Evolutionary conservation across 148 eudicot genomes (phyloP).

Genomic region (Gaultheria prostrata): DNA sequence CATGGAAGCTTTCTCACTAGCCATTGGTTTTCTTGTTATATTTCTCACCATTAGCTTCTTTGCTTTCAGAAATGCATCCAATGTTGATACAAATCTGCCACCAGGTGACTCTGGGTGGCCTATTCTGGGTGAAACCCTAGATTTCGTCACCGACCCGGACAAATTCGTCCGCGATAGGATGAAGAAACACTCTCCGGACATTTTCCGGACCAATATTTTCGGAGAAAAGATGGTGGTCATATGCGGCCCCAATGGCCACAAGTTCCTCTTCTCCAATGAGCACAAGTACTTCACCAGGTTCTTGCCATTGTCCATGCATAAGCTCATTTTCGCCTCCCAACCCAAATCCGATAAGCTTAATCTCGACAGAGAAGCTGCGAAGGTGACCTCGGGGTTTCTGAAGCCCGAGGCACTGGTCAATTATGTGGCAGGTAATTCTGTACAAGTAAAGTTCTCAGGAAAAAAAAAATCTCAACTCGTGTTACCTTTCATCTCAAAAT

Average conservation of each 20-base stretch:
- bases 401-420: background rate
- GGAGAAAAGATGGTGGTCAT: background rate
- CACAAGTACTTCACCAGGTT: background rate
- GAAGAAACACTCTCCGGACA: background rate
- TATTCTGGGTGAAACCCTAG: background rate
- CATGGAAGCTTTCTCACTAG: conserved; percentile 9
- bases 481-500: too few species aligned
- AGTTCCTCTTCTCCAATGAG: conserved; percentile 6
- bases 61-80: background rate
- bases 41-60: background rate
- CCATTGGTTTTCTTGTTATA: background rate
- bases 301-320: background rate
- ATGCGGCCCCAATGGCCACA: background rate
- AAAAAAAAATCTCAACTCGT: too few species aligned
- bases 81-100: conserved; percentile 3
- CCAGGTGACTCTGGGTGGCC: conserved; percentile 1
- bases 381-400: background rate
- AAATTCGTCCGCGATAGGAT: background rate
- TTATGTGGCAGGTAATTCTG: background rate
- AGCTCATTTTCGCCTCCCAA: background rate
- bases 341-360: too few species aligned
- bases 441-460: too few species aligned
- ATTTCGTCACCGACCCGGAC: background rate
- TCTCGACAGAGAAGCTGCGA: background rate
- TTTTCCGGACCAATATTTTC: background rate